Base-by-base conservation (phyloP, 768 basidiomycete species). In the Panellus pusillus region DNA sequence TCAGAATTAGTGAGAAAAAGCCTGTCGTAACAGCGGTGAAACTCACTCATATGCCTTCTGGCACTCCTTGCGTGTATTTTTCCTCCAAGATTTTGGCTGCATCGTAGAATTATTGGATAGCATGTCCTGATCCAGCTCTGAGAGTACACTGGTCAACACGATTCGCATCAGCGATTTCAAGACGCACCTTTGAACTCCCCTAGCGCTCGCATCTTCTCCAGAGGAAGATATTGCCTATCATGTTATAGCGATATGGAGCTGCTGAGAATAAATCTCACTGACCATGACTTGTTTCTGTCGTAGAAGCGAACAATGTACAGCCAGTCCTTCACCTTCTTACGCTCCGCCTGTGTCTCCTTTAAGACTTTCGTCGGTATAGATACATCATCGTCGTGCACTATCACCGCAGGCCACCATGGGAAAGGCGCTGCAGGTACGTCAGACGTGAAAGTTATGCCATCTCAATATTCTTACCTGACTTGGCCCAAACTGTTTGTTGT, bases 331-430 rank as follows among this genome's bases (percentile, higher is more conserved):
- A 28, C 65, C 64, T 29, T 66, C 63, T 52, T 70, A 32, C 67
- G 53, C 63, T 65, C 29, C 53, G 60, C 32, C 61, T 42, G 27
- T 65, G 41, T 55, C 36, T 57, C 64, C 8, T 61, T 64, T 35
- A 68, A 60, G 46, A 79, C 69, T 28, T 74, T 72, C 19, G 47
- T 39, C 32, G 88, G 88, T n/a, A 93, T 78, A 0, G 66, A 66
- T 1, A 73, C 67, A 43, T 87, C 81, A 37, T 84, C 81, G 9
- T 80, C 77, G 20, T 85, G 82, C 47, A 78, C 86, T 14, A 94
- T 79, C 9, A 89, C 83, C 9, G 86, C 93, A 37, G 93, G 91
- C 86, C 89, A 96, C 85, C 86, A 95, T 1, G 93, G 93, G 62
- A 76, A 94, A 0, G 84, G 79, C 32, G 74, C 91, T 91, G 39